Base-by-base conservation (phyloP, 345 rosid genomes). In the Rhodamnia rubescens region DNA sequence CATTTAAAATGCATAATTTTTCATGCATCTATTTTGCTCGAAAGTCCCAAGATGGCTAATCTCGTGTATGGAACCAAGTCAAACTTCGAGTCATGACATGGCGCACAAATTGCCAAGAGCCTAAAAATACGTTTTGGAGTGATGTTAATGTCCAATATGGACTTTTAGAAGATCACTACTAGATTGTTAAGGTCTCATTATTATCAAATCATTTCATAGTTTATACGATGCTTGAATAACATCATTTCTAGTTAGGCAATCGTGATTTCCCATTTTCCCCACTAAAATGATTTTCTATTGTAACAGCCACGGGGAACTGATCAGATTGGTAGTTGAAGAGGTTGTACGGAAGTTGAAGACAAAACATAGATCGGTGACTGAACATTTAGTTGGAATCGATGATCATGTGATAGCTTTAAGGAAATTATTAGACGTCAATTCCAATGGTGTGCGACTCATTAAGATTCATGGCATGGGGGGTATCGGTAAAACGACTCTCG, bases 381-480 rank as follows among this genome's bases (percentile, higher is more conserved):
- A 58, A 11, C 0, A 26, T n/a, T 58, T 58, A 26, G 64, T 87
- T 59, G 83, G 44, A 54, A 9, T 74, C 9, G 11, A 78, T n/a
- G 74, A 42, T 26, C 84, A 80, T 50, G 49, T 80, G 20, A 8
- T 4, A 15, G 53, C 53, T 0, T 0, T 85, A 47, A 85, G 3
- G 26, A 74, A 52, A 16, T 24, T 54, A 36, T 29, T 85, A 26
- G 64, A 85, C 0, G 0, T 29, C 16, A 5, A 78, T 7, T 74
- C 74, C 22, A 0, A 2, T 15, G 82, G 36, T 42, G 74, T 53
- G 22, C 9, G 24, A 21, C 20, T 74, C 2, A 2, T 85, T 8
- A 58, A 44, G 8, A 78, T 85, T n/a, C 10, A n/a, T 85, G 86
- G 86, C 8, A 80, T 53, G 50, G 83, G 86, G 0, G 86, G 86